These are phyloP conservation scores for Pochonia chlamydosporia DNA, from an alignment of 2,329 filamentous ascomycete species.

Conservation along the genomic window DNA sequence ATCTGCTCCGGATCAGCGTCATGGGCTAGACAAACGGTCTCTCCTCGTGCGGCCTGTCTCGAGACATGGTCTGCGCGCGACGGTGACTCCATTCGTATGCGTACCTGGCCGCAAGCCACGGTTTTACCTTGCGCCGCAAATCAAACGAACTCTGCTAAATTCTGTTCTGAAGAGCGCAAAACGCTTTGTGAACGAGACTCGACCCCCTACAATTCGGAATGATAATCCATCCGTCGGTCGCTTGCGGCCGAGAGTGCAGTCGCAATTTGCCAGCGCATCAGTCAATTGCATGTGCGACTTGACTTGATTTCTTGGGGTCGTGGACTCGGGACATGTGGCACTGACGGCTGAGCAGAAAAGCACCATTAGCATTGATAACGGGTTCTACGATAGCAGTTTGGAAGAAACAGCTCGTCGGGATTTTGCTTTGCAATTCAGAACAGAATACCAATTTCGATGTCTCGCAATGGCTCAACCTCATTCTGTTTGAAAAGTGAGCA, in stretches of 20 bases:
- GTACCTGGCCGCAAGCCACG: neutral
- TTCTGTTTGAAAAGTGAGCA: no score
- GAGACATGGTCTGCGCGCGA: neutral
- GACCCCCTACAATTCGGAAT: neutral
- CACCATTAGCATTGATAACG: neutral
- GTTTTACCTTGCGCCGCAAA: neutral
- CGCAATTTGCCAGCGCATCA: no score
- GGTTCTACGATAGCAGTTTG: neutral
- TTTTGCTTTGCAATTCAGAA: no score
- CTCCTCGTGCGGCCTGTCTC: neutral
- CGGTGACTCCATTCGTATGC: neutral
- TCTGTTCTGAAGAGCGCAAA: neutral
- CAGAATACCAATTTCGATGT: no score
- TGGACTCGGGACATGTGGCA: neutral
- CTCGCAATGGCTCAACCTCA: no score
- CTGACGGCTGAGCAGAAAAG: no score
- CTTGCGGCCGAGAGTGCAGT: neutral
- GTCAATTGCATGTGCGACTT: neutral
- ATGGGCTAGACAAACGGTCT: neutral
- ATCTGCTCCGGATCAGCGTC: neutral
- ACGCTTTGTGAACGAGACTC: no score
- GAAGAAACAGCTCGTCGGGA: no score
- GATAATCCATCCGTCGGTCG: neutral
- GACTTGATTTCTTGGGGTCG: neutral
- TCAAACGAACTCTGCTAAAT: neutral